These are phyloP conservation scores for Cryptomeria japonica DNA, from an alignment of 75 land plant genomes.

Conservation along the genomic window DNA sequence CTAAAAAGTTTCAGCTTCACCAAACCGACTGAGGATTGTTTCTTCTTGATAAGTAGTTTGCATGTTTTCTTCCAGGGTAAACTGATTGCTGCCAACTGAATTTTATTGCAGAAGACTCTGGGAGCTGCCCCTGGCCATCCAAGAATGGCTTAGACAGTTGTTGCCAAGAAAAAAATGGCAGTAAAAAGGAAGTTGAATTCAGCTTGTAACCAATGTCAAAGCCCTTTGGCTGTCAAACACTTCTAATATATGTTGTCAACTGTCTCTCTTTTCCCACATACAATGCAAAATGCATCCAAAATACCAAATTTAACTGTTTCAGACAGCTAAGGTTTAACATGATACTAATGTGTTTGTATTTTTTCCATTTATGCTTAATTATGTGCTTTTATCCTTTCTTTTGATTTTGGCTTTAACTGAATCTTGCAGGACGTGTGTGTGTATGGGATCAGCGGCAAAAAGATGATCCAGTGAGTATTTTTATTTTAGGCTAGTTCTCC, in stretches of 20 bases:
- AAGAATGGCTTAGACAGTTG: too few relatives aligned
- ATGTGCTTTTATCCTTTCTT: neutral
- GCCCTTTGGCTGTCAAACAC: neutral
- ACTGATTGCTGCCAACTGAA: neutral
- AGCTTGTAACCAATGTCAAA: neutral
- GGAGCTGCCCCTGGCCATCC: too few relatives aligned
- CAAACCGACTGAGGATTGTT: too few relatives aligned
- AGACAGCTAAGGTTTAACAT: neutral
- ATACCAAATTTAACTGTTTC: too few relatives aligned
- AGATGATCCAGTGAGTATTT: constrained; percentile 27
- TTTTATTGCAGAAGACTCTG: neutral
- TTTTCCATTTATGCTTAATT: neutral
- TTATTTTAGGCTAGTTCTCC: neutral
- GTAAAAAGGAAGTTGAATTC: neutral
- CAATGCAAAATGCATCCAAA: too few relatives aligned
- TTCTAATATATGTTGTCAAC: neutral
- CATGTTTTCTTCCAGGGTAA: too few relatives aligned
- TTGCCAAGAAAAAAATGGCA: too few relatives aligned
- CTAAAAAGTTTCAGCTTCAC: too few relatives aligned
- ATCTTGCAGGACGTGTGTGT: constrained; percentile 27
- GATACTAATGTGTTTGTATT: neutral
- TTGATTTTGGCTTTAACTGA: neutral
- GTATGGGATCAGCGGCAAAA: constrained; percentile 46
- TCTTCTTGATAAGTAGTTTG: too few relatives aligned
- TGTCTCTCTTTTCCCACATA: neutral